phyloP scores from a whole-genome alignment of 2,329 filamentous ascomycete species.

The Trichoderma koningii region DNA sequence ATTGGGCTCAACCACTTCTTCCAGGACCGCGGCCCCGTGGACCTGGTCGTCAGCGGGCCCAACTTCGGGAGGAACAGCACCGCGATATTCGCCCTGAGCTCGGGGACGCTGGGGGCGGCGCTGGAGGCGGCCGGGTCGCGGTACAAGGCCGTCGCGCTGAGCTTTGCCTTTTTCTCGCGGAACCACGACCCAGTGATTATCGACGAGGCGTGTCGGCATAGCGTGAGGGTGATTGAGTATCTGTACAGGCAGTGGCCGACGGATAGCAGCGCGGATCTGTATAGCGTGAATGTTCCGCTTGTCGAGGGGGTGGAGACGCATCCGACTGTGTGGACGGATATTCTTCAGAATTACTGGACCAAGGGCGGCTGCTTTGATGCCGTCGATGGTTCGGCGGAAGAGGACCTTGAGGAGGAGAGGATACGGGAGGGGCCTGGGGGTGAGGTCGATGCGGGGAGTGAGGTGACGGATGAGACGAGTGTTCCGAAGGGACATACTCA shows the following conservation, averaged over 20 bases:
- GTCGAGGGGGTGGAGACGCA: conserved; percentile 70
- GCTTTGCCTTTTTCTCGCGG: conserved; percentile 84
- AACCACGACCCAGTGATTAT: conserved; percentile 85
- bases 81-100: conserved; percentile 75
- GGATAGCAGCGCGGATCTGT: conserved; percentile 73
- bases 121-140: conserved; percentile 75
- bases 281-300: conserved; percentile 87
- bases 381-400: conserved; percentile 64
- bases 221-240: conserved; percentile 76
- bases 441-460: conserved; percentile 44
- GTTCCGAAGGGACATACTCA: conserved; percentile 60
- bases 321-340: conserved; percentile 78
- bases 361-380: conserved; percentile 85
- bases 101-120: conserved; percentile 75
- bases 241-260: conserved; percentile 73
- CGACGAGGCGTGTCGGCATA: conserved; percentile 71
- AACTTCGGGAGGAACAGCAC: conserved; percentile 85
- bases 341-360: conserved; percentile 90
- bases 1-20: conserved; percentile 83
- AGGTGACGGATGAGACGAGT: conserved; percentile 25
- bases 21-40: conserved; percentile 67
- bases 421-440: conserved; percentile 67
- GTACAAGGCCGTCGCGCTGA: conserved; percentile 74
- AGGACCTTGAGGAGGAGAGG: conserved; percentile 65
- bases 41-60: conserved; percentile 76